Conservation (phyloP, 2,329 filamentous ascomycete species). For the Fusarium brachygibbosum region DNA sequence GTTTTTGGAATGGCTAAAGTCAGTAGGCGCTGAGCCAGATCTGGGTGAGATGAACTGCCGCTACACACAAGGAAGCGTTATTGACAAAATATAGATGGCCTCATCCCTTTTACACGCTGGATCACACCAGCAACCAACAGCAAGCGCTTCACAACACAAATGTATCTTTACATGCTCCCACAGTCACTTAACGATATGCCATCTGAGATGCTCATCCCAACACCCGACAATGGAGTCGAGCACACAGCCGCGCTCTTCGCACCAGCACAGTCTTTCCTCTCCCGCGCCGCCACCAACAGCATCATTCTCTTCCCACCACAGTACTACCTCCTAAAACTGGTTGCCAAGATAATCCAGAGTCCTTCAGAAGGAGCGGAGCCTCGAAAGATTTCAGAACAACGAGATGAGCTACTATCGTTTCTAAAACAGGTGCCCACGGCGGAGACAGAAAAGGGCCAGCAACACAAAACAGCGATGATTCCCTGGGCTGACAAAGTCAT, state of each 20-base stretch:
- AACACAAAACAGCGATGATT: constrained; percentile 61
- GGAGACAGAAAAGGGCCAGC: constrained; percentile 55
- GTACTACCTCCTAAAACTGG: constrained; percentile 76
- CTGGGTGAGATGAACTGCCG: constrained; percentile 62
- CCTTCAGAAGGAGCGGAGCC: constrained; percentile 46
- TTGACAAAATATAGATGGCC: constrained; percentile 60
- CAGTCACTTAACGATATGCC: constrained; percentile 50
- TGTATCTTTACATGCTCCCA: constrained; percentile 94
- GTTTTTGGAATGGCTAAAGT: constrained; percentile 75
- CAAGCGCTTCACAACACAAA: constrained; percentile 91
- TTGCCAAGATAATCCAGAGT: constrained; percentile 65
- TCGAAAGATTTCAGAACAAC: constrained; percentile 61
- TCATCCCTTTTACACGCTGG: constrained; percentile 92
- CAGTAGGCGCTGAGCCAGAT: constrained; percentile 73
- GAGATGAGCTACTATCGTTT: constrained; percentile 67
- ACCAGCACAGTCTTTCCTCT: constrained; percentile 76
- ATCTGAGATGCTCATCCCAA: constrained; percentile 71
- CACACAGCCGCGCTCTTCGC: constrained; percentile 84
- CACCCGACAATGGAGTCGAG: constrained; percentile 76
- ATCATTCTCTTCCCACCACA: constrained; percentile 94
- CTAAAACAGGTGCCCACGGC: constrained; percentile 61
- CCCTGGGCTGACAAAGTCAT: constrained; percentile 74
- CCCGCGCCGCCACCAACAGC: constrained; percentile 70
- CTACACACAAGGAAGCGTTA: not conserved
- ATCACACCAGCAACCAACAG: constrained; percentile 81